These are phyloP conservation scores for Rhazya stricta DNA, from an alignment of 257 asterid genomes.

Conservation along the genomic window DNA sequence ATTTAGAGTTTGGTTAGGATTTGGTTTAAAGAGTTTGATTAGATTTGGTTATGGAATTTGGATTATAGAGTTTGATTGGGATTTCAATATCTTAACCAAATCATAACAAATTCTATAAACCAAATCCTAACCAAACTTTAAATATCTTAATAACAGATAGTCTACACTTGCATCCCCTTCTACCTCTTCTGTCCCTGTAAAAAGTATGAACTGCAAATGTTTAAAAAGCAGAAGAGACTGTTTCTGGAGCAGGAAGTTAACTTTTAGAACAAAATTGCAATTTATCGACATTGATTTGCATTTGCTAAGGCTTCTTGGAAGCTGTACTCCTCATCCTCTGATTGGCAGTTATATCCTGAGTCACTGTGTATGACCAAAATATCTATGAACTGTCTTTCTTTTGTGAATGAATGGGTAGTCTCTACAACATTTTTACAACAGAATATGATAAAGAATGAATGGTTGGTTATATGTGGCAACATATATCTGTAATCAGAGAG, in stretches of 20 bases:
- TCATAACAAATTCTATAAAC: too few relatives aligned
- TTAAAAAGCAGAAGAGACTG: background rate
- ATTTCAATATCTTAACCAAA: too few relatives aligned
- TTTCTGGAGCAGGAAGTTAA: background rate
- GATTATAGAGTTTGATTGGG: too few relatives aligned
- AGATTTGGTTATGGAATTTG: too few relatives aligned
- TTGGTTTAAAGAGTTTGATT: too few relatives aligned
- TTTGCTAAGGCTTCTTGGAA: background rate
- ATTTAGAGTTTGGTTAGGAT: too few relatives aligned
- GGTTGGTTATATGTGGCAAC: background rate
- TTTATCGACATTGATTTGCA: background rate
- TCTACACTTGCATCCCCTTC: background rate
- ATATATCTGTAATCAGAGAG: background rate
- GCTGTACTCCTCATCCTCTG: background rate
- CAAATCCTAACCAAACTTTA: too few relatives aligned
- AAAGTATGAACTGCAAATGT: background rate
- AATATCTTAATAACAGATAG: background rate
- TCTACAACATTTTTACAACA: background rate
- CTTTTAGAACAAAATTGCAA: background rate
- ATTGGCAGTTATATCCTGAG: background rate
- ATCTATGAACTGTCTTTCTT: background rate
- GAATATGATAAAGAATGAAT: background rate
- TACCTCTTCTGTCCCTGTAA: background rate
- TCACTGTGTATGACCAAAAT: background rate
- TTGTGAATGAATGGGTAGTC: background rate